Base-by-base conservation (phyloP, 2,329 filamentous ascomycete genomes). In the Alternaria sp. region DNA sequence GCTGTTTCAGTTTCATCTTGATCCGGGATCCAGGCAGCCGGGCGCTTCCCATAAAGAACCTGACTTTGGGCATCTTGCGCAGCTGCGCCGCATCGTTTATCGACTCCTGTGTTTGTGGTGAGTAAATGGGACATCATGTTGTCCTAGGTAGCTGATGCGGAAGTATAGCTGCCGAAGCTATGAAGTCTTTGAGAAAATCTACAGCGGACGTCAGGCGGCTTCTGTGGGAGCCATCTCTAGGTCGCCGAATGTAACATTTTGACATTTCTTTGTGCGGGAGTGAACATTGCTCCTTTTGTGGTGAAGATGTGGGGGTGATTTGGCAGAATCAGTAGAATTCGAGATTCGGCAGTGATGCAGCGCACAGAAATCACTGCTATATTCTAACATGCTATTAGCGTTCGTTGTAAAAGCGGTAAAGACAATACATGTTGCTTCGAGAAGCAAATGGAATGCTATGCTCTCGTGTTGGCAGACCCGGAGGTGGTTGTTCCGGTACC, bases 1-100 rank as follows among this genome's bases (percentile, higher is more conserved):
- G 51, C 65, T 46, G 62, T 64, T 65, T 66, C 64, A 59, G 70
- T 71, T 71, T 72, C 70, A 72, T 57, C 12, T 43, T 48, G 65
- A 66, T 67, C 71, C 70, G 67, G 68, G 54, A 61, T 57, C 36
- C 25, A 44, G 49, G 38, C 38, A 60, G 50, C 67, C 69, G 66
- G 59, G 62, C 62, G 69, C 59, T 58, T 67, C 49, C 48, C 28
- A 54, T 46, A 53, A 18, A 34, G 41, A 34, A 28, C 22, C 43
- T 56, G 30, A 40, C 28, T 54, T n/a, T 8, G 30, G 27, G 27
- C 25, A n/a, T 27, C 45, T 28, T 51, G 34, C 18, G 40, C 50
- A 49, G 46, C 62, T 46, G 48, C 54, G 59, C 59, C 57, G 50
- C 49, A 20, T 25, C 34, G 22, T 54, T 36, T 9, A 16, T 54